phyloP scores from a whole-genome alignment of 2,329 filamentous ascomycete species.

The Exophiala dermatitidis region DNA sequence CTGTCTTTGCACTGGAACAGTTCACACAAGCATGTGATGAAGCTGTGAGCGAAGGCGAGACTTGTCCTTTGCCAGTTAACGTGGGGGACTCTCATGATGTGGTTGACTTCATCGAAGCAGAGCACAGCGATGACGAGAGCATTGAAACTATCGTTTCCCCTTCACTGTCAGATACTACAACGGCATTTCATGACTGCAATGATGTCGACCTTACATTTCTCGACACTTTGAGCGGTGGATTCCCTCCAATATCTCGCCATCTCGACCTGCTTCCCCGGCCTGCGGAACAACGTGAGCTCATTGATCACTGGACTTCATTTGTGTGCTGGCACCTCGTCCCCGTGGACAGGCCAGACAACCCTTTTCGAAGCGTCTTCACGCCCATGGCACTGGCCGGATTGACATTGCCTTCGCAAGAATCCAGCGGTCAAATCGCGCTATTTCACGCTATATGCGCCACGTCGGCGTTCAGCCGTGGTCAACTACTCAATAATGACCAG shows the following conservation, averaged over 20 bases:
- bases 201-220: neutral
- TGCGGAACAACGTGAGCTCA: slow-evolving; percentile 23
- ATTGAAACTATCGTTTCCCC: slow-evolving; percentile 13
- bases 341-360: slow-evolving; percentile 29
- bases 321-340: slow-evolving; percentile 30
- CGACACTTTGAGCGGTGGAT: neutral
- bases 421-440: slow-evolving; percentile 29
- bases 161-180: neutral
- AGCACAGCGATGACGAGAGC: slow-evolving; percentile 1
- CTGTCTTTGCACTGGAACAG: slow-evolving; percentile 9
- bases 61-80: neutral
- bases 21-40: neutral
- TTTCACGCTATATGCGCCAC: slow-evolving; percentile 31
- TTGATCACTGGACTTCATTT: slow-evolving; percentile 31
- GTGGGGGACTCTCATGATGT: neutral
- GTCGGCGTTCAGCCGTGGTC: slow-evolving; percentile 30
- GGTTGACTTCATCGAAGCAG: neutral
- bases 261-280: slow-evolving; percentile 18
- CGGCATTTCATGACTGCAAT: neutral
- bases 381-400: slow-evolving; percentile 21
- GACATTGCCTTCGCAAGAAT: slow-evolving; percentile 14
- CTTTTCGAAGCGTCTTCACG: slow-evolving; percentile 29
- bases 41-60: neutral
- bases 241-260: slow-evolving; percentile 7
- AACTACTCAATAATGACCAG: slow-evolving; percentile 25